Base-by-base conservation (phyloP, 306 rosid species). In the Alnus rubra region DNA sequence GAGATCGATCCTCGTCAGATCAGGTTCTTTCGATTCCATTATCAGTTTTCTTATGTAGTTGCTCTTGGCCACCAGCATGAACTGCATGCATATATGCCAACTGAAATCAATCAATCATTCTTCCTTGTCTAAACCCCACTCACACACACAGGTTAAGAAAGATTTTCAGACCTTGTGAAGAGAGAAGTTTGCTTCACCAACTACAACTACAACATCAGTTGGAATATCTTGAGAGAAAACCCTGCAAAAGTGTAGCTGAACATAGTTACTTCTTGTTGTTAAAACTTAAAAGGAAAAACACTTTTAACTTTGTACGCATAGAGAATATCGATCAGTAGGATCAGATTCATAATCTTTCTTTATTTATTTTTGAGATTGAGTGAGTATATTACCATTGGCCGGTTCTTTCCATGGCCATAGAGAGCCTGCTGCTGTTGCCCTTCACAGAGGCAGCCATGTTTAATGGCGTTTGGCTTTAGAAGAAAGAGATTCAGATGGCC, bases 371-470 rank as follows among this genome's bases (percentile, higher is more conserved):
- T 8, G 49, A 79, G 15, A 37, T 33, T 8, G 49, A 79, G 15
- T 15, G 39, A 71, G 45, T 11, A 1, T 16, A 19, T 8, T 48
- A 94, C 98, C 98, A 94, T 65, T 91, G 96, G 49, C 92, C 97
- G 0, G 98, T 91, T 90, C 98, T 90, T 82, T 91, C 97, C 98
- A 94, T 89, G 83, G 97, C 97, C 44, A 77, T 81, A 67, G 97
- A 88, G 59, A 81, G 70, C 69, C 92, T 86, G 48, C n/a, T 82
- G 50, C 82, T 70, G 80, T 59, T 86, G 60, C 77, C 54, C 33
- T 58, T 80, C 52, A 62, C 45, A 9, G 86, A 64, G 51, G 84
- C 58, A 11, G 89, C 94, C 98, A 92, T 88, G 85, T 50, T 42
- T 39, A 42, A 23, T 76, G 18, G 37, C 74, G 30, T 12, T 44